Evolutionary conservation across 768 basidiomycete genomes (phyloP).

Genomic region (Chalciporus chontae): DNA sequence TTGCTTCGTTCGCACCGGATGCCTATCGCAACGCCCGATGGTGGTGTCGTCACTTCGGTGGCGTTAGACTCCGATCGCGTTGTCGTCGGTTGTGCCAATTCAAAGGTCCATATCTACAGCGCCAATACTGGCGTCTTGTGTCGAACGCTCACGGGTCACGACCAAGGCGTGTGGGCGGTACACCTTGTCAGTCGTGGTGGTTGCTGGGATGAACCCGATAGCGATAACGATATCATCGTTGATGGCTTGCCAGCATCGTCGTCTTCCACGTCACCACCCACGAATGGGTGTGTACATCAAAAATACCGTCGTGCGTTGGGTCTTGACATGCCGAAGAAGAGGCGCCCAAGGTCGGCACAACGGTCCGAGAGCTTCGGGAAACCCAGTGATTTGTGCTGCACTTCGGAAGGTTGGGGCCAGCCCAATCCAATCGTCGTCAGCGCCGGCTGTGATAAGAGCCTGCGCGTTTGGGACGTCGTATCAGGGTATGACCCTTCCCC

Average conservation of each 20-base stretch:
- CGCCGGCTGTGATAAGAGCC: slow-evolving; percentile 87
- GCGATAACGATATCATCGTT: slow-evolving; percentile 1
- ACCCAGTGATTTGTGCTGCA: slow-evolving; percentile 53
- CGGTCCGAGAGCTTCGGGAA: slow-evolving; percentile 25
- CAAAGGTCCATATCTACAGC: slow-evolving; percentile 82
- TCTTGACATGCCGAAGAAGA: slow-evolving; percentile 29
- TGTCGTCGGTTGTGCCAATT: slow-evolving; percentile 85
- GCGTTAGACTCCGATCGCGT: slow-evolving; percentile 82
- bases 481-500: slow-evolving; percentile 57
- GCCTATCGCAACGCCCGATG: slow-evolving; percentile 37
- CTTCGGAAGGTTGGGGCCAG: slow-evolving; percentile 89
- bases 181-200: slow-evolving; percentile 73
- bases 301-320: slow-evolving; percentile 51
- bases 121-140: slow-evolving; percentile 71
- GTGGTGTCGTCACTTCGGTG: slow-evolving; percentile 81
- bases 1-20: slow-evolving; percentile 65
- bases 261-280: slow-evolving; percentile 4
- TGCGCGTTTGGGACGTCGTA: slow-evolving; percentile 90
- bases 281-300: slow-evolving; percentile 25
- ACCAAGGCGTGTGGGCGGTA: slow-evolving; percentile 90
- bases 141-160: slow-evolving; percentile 80
- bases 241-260: slow-evolving; percentile 5
- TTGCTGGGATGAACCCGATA: slow-evolving; percentile 27
- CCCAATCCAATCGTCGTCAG: slow-evolving; percentile 79
- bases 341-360: slow-evolving; percentile 20